Conservation (phyloP, 2,329 filamentous ascomycete genomes). For the Fonsecaea pedrosoi region DNA sequence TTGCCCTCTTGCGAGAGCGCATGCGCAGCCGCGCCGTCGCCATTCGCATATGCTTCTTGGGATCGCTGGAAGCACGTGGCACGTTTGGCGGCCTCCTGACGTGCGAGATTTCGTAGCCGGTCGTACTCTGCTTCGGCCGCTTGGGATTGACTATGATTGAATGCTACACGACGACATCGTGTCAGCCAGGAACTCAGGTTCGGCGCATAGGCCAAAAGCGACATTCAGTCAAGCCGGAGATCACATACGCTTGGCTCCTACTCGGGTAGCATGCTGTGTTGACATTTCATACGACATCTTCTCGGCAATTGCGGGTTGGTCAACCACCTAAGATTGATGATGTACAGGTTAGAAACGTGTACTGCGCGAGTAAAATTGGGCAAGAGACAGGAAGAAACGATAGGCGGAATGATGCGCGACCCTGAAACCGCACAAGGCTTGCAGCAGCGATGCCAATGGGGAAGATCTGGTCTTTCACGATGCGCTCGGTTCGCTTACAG, state of each 20-base stretch:
- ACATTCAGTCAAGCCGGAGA: background rate
- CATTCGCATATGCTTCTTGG: slow-evolving; percentile 79
- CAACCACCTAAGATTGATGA: background rate
- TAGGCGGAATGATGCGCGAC: background rate
- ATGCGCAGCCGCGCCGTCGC: slow-evolving; percentile 85
- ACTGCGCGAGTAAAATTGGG: background rate
- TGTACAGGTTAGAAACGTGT: background rate
- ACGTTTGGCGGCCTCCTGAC: slow-evolving; percentile 79
- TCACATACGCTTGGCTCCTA: slow-evolving; percentile 38
- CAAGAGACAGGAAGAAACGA: background rate
- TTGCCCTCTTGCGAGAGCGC: slow-evolving; percentile 85
- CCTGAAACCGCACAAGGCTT: background rate
- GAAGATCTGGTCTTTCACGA: background rate
- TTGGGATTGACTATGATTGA: slow-evolving; percentile 72
- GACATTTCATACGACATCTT: slow-evolving; percentile 53
- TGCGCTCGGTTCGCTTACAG: background rate
- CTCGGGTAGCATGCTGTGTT: slow-evolving; percentile 46
- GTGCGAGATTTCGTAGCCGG: slow-evolving; percentile 81
- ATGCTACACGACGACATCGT: slow-evolving; percentile 60
- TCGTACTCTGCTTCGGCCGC: slow-evolving; percentile 88
- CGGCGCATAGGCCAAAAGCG: background rate
- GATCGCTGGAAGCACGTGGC: slow-evolving; percentile 78
- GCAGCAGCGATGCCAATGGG: background rate
- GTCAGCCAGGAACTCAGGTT: slow-evolving; percentile 9
- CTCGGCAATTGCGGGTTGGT: background rate